Evolutionary conservation across 495 filamentous ascomycete species (phyloP), one percentile per base, ranked within the genome.

Genomic region (Hyaloscypha finlandica): DNA sequence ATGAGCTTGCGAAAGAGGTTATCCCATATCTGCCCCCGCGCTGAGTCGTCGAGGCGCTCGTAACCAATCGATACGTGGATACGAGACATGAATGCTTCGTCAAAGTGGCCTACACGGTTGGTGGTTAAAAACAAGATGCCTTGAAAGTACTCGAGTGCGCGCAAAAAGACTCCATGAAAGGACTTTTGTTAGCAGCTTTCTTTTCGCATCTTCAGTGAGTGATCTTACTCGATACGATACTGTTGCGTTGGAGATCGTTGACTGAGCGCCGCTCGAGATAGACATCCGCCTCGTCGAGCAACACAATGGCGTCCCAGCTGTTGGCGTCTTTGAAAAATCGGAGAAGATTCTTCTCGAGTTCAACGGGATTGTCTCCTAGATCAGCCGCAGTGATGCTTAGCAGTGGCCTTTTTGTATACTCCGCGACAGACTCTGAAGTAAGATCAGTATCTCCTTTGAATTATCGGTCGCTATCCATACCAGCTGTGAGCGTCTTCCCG

Each of bases 231-330:
- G 74, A 64, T 48, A 87, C 83, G 11, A 88, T 78, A 39, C 77
- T 78, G 68, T 87, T 87, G 9, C 84, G 76, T 31, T 73, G 72
- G 22, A 86, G 75, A 61, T 86, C 83, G 32, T 78, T 70, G 8
- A 74, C 70, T 32, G 74, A 71, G n/a, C 83, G 77, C 59, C 80
- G 75, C 19, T 78, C 81, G 61, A 85, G 76, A 72, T 83, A 84
- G 5, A 85, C 81, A 59, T 85, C 81, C 6, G 80, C 80, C 68
- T 84, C 64, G 69, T 85, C 82, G 1, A 85, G 74, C 19, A 88
- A 74, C 4, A 88, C 68, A 2, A 88, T 75, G 3, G 80, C 82
- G 29, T 78, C 76, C 82, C 84, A 88, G 30, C 77, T 51, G 8
- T 48, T n/a, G 8, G 35, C 59, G 20, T 45, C n/a, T 11, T 25